Evolutionary conservation across 2,329 filamentous ascomycete species (phyloP).

Genomic region (Cyanodermella asteris): DNA sequence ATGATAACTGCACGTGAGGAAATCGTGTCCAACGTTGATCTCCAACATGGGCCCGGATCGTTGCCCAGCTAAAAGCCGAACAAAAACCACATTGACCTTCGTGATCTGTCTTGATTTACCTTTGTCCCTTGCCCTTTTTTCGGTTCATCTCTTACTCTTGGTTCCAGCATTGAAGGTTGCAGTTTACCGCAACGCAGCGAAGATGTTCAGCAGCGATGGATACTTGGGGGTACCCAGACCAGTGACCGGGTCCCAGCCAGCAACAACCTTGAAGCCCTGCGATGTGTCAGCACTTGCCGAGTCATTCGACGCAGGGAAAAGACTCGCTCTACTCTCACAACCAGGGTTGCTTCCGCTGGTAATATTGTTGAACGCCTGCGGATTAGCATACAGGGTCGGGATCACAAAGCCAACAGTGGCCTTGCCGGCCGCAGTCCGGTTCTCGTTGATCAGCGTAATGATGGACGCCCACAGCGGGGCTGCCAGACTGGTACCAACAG

Average conservation of each 20-base stretch:
- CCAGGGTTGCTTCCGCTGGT: conserved; percentile 17
- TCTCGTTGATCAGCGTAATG: conserved; percentile 24
- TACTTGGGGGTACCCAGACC: conserved; percentile 15
- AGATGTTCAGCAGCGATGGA: conserved; percentile 13
- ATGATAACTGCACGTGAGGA: too few species aligned
- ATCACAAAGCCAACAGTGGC: conserved; percentile 19
- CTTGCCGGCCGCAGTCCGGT: conserved; percentile 14
- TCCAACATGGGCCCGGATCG: too few species aligned
- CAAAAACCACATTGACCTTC: too few species aligned
- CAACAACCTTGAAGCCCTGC: conserved; percentile 2
- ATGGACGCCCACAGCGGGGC: conserved; percentile 26
- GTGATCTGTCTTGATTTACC: too few species aligned
- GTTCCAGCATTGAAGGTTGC: too few species aligned
- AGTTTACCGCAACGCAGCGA: conserved; percentile 4
- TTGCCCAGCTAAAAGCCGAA: too few species aligned
- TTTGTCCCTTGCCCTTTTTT: too few species aligned
- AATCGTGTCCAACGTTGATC: too few species aligned
- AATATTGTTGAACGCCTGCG: conserved; percentile 16
- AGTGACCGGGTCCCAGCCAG: conserved; percentile 5
- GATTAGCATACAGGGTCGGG: conserved; percentile 22
- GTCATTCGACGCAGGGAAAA: too few species aligned
- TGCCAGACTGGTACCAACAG: conserved; percentile 29
- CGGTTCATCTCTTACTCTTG: too few species aligned
- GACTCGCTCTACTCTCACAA: too few species aligned
- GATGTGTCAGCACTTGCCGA: too few species aligned